These are phyloP conservation scores for Pyrrhoderma noxium DNA, from an alignment of 1,284 basidiomycete species.

Conservation along the genomic window DNA sequence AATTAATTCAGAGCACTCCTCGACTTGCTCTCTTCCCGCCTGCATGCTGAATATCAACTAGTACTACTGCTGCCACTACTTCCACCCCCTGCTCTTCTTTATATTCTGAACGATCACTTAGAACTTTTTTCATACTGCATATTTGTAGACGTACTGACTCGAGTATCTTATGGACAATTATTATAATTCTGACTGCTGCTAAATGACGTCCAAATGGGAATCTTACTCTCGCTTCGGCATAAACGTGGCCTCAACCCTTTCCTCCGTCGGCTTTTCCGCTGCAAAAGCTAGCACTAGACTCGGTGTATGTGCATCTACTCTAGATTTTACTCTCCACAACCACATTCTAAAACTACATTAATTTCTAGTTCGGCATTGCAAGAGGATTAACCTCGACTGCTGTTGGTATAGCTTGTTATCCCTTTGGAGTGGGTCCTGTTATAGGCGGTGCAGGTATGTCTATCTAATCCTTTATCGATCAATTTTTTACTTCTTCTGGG, in stretches of 20 bases:
- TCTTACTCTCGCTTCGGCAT: conserved; percentile 52
- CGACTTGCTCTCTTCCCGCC: no score
- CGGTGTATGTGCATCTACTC: conserved; percentile 39
- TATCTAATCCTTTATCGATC: no score
- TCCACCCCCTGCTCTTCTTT: no score
- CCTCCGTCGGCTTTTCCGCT: conserved; percentile 55
- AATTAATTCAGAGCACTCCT: no score
- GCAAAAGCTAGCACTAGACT: conserved; percentile 62
- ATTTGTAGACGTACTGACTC: no score
- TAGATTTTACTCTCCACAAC: background rate
- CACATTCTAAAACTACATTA: conserved; percentile 3
- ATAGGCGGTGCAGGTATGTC: conserved; percentile 40
- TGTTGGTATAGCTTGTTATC: conserved; percentile 46
- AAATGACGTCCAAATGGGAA: conserved; percentile 41
- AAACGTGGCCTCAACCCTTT: conserved; percentile 55
- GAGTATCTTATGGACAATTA: no score
- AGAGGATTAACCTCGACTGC: conserved; percentile 52
- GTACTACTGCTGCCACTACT: no score
- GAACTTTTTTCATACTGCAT: no score
- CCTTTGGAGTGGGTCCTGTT: conserved; percentile 53
- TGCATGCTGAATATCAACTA: no score
- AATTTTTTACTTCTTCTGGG: no score
- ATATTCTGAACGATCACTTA: no score
- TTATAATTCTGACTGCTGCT: background rate
- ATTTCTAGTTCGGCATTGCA: conserved; percentile 56